Evolutionary conservation across 352 stramenopile genomes (phyloP), one percentile per base, ranked within the genome.

Genomic region (Phytophthora rubi): DNA sequence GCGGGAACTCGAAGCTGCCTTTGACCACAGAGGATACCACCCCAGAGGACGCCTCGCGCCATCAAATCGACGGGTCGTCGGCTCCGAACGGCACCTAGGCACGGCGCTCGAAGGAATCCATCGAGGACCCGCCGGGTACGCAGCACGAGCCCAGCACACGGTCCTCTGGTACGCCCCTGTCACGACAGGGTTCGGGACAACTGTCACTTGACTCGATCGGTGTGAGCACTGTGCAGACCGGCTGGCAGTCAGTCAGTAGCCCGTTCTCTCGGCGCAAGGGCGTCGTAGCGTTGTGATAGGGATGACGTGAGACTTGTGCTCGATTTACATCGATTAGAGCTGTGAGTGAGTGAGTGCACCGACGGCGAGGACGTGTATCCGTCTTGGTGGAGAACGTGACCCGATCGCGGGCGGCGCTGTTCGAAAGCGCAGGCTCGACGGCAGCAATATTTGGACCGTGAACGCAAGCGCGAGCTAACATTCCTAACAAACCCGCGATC

Each of bases 301-400:
- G 65, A 68, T 77, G 70, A 71, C 45, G 65, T 71, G 60, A 77
- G 51, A 68, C 26, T 58, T 16, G 42, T 69, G 68, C 62, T 54
- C 47, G 18, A 59, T 61, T 59, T 48, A 68, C 63, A 72, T 71
- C 45, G 48, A 65, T 35, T 39, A 65, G 60, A 39, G 21, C 55
- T 37, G 15, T 39, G 12, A 26, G 18, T 56, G 26, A 6, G 7
- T 5, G 21, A 53, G 55, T 57, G 10, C 42, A 30, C 52, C 26
- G 26, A 6, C 26, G 26, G 26, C 3, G 26, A 30, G 26, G 26
- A 6, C 26, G 26, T 30, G 33, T 37, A 33, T 47, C 16, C 15
- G 4, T 47, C 39, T 47, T 13, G 15, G 39, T 47, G 39, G 39
- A 16, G 39, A 6, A n/a, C 39, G 16, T 2, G 39, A 47, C 39